Base-by-base conservation (phyloP, 345 rosid genomes). In the Syzygium aqueum region DNA sequence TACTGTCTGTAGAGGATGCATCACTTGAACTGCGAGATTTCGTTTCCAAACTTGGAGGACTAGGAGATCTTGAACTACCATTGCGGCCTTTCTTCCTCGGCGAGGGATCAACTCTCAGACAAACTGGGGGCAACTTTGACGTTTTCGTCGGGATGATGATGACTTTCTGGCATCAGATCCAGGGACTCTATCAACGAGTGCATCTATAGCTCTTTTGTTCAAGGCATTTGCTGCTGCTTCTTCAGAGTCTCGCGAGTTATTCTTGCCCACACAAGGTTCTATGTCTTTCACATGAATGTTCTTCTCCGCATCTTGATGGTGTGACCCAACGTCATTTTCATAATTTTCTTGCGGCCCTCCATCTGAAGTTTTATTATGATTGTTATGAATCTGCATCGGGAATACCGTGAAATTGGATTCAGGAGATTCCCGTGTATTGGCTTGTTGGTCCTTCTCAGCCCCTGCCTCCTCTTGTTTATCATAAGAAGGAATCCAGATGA, bases 41-140 rank as follows among this genome's bases (percentile, higher is more conserved):
- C 21, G 53, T 84, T 89, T 91, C 56, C 6, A 77, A 53, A 54
- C 85, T 88, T n/a, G 89, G 92, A 61, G 91, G 93, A 80, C 94
- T 93, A 84, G 91, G 93, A 83, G 95, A 93, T 67, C 92, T 91
- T 86, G 93, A 89, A 88, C 84, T 87, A 30, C 90, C 84, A 53
- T 59, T 88, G 33, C 87, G 78, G 13, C 84, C 90, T 87, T 73
- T 92, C 87, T 88, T 94, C 91, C 86, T 87, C 3, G 94, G 91
- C 88, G 92, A 84, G 40, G 97, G 98, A 85, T 96, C 97, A 80
- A 96, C 93, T 89, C 95, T 93, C 53, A 96, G 89, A 91, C 96
- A 95, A 53, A 96, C 94, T 2, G 93, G 95, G 88, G 95, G 93
- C 49, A 95, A 86, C 89, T 89, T 95, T 4, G 93, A 89, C 56